Base-by-base conservation (phyloP, 176 grass and related monocot genomes). In the Musa beccarii region DNA sequence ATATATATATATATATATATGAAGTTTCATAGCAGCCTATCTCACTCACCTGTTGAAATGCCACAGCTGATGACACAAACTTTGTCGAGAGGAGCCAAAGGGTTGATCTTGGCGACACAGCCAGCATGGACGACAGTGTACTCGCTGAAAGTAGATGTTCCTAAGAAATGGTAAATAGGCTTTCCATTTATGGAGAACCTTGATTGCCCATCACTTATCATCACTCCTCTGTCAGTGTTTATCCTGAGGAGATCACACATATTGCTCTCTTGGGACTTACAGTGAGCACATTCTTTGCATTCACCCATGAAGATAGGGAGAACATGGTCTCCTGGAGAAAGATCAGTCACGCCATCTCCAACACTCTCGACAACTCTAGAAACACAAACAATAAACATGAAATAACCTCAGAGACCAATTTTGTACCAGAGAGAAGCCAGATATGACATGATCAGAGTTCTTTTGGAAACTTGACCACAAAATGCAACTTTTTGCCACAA, bases 241-340 rank as follows among this genome's bases (percentile, higher is more conserved):
- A 96, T 96, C 72, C 92, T 72, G 6, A 96, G 86, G 49, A 96
- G 92, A 64, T 92, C 89, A 25, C 92, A 96, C 83, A 96, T 89
- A 83, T 92, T 96, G 84, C 92, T 96, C 78, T 96, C 92, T 55
- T 81, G 82, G 0, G 89, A 96, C 53, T 92, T 92, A 75, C 89
- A 96, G 76, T 96, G 92, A 0, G 76, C 71, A 66, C 89, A 96
- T 14, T 96, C 92, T 65, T 92, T 96, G 89, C 92, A 96, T 57
- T 96, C 92, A 0, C 89, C 92, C 0, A 85, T 92, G 73, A 96
- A 96, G n/a, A 92, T 87, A 14, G 89, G 92, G 24, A 96, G 92
- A 14, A 96, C 92, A 73, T 96, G 89, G 79, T 96, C 92, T 0
- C 92, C 92, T 0, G 92, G 89, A 1, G 79, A 75, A 0, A 96